These are phyloP conservation scores for Leccinum barrowsii DNA, from an alignment of 768 basidiomycete species.

Conservation along the genomic window DNA sequence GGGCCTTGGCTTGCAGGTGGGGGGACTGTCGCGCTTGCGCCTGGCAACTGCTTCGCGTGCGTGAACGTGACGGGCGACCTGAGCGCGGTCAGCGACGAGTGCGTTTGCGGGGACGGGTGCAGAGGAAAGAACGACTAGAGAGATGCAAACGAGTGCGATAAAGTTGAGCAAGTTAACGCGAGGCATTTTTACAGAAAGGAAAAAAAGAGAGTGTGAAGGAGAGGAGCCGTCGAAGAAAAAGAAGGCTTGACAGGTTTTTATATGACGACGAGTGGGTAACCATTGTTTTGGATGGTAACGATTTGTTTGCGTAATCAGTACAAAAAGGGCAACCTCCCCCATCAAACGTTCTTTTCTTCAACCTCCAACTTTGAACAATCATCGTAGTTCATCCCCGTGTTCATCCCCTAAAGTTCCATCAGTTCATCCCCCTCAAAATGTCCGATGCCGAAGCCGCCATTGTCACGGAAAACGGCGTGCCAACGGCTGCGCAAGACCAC, in stretches of 20 bases:
- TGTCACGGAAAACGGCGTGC: conserved; percentile 80
- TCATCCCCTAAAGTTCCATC: conserved; percentile 48
- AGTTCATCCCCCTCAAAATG: conserved; percentile 63
- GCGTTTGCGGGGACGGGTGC: conserved; percentile 48
- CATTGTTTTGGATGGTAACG: too few relatives aligned
- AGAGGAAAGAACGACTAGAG: conserved; percentile 51
- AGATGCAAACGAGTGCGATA: conserved; percentile 55
- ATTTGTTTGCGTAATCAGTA: conserved; percentile 30
- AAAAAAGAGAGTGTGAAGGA: conserved; percentile 1
- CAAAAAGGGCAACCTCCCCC: conserved; percentile 36
- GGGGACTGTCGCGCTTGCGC: conserved; percentile 42
- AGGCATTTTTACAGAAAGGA: conserved; percentile 35
- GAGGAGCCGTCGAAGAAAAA: too few relatives aligned
- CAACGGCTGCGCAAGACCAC: conserved; percentile 70
- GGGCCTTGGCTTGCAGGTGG: conserved; percentile 52
- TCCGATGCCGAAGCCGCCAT: conserved; percentile 88
- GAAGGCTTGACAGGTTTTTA: too few relatives aligned
- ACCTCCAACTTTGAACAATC: conserved; percentile 80
- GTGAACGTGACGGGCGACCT: conserved; percentile 44
- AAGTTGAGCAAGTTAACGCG: conserved; percentile 51
- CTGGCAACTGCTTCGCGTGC: conserved; percentile 46
- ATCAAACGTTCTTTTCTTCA: conserved; percentile 46
- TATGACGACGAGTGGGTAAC: too few relatives aligned
- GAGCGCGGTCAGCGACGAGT: conserved; percentile 39
- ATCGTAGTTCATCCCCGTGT: conserved; percentile 56